These are phyloP conservation scores for Rossbeevera mucosa DNA, from an alignment of 768 basidiomycete species.

Conservation along the genomic window DNA sequence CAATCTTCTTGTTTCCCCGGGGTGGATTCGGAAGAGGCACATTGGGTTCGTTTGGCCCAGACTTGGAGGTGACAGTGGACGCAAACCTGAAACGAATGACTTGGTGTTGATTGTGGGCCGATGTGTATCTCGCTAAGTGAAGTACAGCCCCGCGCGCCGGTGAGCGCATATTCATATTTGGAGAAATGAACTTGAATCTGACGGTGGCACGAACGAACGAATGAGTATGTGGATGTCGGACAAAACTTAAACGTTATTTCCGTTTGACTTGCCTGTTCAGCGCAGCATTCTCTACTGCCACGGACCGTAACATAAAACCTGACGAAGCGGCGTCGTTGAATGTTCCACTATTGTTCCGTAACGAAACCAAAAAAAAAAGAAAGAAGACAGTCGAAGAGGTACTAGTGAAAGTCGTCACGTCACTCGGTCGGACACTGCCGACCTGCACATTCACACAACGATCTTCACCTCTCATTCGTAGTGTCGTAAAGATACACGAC, in stretches of 20 bases:
- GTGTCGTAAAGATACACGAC: background rate
- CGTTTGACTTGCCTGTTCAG: slow-evolving; percentile 34
- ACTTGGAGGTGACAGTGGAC: slow-evolving; percentile 29
- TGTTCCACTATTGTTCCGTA: slow-evolving; percentile 6
- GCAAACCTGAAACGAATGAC: slow-evolving; percentile 17
- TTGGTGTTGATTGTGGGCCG: background rate
- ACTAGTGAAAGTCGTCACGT: too few species aligned
- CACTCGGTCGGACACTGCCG: background rate
- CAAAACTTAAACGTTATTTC: background rate
- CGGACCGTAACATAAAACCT: slow-evolving; percentile 37
- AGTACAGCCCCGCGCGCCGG: background rate
- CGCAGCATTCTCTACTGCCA: slow-evolving; percentile 35
- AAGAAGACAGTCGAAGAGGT: too few species aligned
- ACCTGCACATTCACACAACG: too few species aligned
- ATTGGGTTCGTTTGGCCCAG: slow-evolving; percentile 20
- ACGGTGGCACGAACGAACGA: background rate
- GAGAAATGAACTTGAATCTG: slow-evolving; percentile 18
- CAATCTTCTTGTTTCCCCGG: slow-evolving; percentile 45
- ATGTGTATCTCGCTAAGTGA: slow-evolving; percentile 3
- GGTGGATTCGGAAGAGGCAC: slow-evolving; percentile 23
- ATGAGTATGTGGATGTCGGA: slow-evolving; percentile 1
- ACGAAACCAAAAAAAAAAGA: slow-evolving; percentile 1
- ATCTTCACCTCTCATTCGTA: too few species aligned
- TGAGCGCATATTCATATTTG: slow-evolving; percentile 1
- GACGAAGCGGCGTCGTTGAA: slow-evolving; percentile 9